Conservation (phyloP, 345 rosid genomes). For the Durio zibethinus region DNA sequence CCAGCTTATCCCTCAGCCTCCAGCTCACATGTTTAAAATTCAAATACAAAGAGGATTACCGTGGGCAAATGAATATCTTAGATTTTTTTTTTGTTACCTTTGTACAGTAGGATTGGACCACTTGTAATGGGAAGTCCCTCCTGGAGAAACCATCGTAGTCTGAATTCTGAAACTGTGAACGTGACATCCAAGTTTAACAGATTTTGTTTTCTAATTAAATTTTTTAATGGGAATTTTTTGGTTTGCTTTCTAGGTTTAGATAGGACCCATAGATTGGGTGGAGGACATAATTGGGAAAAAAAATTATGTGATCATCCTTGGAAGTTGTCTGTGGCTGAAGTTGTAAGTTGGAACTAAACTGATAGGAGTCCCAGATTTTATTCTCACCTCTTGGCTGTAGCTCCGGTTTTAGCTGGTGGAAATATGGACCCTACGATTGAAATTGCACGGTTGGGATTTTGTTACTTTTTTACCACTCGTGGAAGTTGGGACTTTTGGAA, state of each 20-base stretch:
- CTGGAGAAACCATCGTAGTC: no score
- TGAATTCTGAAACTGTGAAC: no score
- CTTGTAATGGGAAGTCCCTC: no score
- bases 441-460: slow-evolving; percentile 3
- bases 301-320: background rate
- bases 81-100: background rate
- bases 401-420: background rate
- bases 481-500: background rate
- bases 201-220: no score
- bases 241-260: background rate
- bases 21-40: background rate
- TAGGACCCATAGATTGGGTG: background rate
- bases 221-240: background rate
- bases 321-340: slow-evolving; percentile 10
- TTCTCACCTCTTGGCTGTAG: background rate
- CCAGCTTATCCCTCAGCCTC: slow-evolving; percentile 38
- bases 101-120: background rate
- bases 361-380: background rate
- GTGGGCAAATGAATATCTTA: background rate
- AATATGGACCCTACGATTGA: background rate
- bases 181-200: background rate
- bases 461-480: background rate
- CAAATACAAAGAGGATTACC: background rate
- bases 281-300: slow-evolving; percentile 20
- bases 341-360: background rate